These are phyloP conservation scores for Ceratobasidium theobromae DNA, from an alignment of 1,284 basidiomycete genomes.

Conservation along the genomic window DNA sequence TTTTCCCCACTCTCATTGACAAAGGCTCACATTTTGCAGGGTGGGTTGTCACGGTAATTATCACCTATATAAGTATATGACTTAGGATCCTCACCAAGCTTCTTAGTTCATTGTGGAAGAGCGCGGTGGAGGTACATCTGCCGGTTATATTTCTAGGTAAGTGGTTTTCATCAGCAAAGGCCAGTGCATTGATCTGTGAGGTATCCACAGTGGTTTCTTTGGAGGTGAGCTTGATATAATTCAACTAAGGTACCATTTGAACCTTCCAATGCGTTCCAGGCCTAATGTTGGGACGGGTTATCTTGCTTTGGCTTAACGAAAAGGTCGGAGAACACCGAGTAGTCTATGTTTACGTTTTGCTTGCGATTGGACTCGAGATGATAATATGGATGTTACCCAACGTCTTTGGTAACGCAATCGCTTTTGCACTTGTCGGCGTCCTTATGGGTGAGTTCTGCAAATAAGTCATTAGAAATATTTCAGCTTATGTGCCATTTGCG, in stretches of 20 bases:
- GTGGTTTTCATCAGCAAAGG: background rate
- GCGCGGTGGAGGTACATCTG: conserved; percentile 50
- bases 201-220: conserved; percentile 45
- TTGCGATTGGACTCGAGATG: conserved; percentile 52
- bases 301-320: conserved; percentile 59
- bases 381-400: conserved; percentile 46
- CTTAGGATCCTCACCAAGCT: too few relatives aligned
- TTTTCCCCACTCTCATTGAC: background rate
- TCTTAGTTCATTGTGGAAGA: background rate
- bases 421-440: conserved; percentile 46
- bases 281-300: conserved; percentile 58
- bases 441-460: background rate
- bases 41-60: conserved; percentile 54
- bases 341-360: conserved; percentile 54
- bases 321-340: conserved; percentile 58
- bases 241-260: background rate
- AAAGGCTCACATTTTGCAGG: conserved; percentile 41
- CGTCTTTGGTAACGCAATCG: conserved; percentile 46
- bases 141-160: conserved; percentile 52
- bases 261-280: conserved; percentile 43
- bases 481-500: background rate
- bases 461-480: background rate
- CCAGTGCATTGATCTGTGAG: too few relatives aligned
- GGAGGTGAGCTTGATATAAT: conserved; percentile 42
- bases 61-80: conserved; percentile 5